A percentile compares a stretch with the other conserved stretches of the same genome.
These are phyloP conservation scores for Fusarium pseudocircinatum DNA, from an alignment of 2,329 filamentous ascomycete genomes.

Conservation along the genomic window DNA sequence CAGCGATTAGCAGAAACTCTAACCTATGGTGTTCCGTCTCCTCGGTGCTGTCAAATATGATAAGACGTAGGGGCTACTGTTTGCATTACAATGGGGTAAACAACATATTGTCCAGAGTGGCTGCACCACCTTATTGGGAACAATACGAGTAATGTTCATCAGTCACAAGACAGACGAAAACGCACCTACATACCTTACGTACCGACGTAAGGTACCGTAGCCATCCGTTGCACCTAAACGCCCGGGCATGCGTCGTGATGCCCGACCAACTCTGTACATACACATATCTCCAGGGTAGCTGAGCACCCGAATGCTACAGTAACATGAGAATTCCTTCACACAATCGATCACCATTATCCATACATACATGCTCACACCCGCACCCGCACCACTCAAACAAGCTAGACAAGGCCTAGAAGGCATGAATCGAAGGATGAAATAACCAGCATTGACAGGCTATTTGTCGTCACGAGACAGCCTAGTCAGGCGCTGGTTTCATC, in stretches of 20 bases:
- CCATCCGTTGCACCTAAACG: background rate
- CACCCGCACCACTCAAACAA: background rate
- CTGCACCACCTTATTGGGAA: background rate
- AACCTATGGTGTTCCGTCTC: background rate
- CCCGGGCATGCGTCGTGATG: background rate
- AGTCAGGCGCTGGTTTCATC: background rate
- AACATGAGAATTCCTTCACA: background rate
- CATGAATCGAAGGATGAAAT: background rate
- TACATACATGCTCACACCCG: background rate
- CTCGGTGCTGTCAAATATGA: background rate
- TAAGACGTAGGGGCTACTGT: background rate
- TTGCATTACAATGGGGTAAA: background rate
- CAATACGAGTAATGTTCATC: background rate
- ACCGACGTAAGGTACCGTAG: background rate
- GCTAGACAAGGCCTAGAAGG: background rate
- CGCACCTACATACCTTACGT: background rate
- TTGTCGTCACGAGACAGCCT: slow-evolving; percentile 6
- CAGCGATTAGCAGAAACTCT: background rate
- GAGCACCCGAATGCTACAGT: background rate
- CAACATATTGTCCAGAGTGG: background rate
- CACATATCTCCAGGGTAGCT: background rate
- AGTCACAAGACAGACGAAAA: background rate
- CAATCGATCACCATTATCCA: slow-evolving; percentile 9
- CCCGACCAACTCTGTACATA: background rate
- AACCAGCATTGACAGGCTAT: background rate